These are phyloP conservation scores for Paracoccidioides lutzii DNA, from an alignment of 2,329 filamentous ascomycete genomes.

Conservation along the genomic window DNA sequence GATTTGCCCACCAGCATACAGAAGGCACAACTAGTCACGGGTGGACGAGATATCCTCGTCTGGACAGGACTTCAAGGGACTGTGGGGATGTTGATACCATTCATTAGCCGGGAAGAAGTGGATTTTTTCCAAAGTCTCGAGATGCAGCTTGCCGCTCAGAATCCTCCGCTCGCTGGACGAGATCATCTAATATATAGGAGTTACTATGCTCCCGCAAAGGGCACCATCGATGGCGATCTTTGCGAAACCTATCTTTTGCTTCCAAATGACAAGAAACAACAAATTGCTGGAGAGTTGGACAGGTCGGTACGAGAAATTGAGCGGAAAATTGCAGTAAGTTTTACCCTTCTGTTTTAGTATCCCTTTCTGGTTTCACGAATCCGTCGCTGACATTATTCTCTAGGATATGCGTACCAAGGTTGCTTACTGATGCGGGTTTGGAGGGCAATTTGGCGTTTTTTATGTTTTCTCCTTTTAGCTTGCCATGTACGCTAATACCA, in stretches of 20 bases:
- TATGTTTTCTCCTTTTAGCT: not conserved
- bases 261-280: slow-evolving; percentile 78
- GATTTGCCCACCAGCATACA: slow-evolving; percentile 85
- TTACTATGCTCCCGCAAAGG: slow-evolving; percentile 94
- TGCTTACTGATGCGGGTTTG: slow-evolving; percentile 33
- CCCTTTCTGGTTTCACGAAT: not conserved
- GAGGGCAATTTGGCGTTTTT: not conserved
- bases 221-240: slow-evolving; percentile 89
- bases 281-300: slow-evolving; percentile 88
- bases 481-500: slow-evolving; percentile 3
- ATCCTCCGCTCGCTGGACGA: slow-evolving; percentile 75
- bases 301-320: slow-evolving; percentile 86
- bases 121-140: slow-evolving; percentile 97
- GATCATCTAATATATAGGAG: slow-evolving; percentile 93
- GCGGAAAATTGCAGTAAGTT: slow-evolving; percentile 68
- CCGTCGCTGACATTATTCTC: slow-evolving; percentile 8
- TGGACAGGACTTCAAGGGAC: slow-evolving; percentile 95
- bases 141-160: slow-evolving; percentile 71
- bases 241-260: slow-evolving; percentile 83
- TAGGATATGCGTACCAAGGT: slow-evolving; percentile 47
- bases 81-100: slow-evolving; percentile 83
- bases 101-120: slow-evolving; percentile 79
- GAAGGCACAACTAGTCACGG: slow-evolving; percentile 80
- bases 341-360: not conserved
- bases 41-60: slow-evolving; percentile 78